Base-by-base conservation (phyloP, 495 filamentous ascomycete genomes). In the Hyaloscypha bicolor region DNA sequence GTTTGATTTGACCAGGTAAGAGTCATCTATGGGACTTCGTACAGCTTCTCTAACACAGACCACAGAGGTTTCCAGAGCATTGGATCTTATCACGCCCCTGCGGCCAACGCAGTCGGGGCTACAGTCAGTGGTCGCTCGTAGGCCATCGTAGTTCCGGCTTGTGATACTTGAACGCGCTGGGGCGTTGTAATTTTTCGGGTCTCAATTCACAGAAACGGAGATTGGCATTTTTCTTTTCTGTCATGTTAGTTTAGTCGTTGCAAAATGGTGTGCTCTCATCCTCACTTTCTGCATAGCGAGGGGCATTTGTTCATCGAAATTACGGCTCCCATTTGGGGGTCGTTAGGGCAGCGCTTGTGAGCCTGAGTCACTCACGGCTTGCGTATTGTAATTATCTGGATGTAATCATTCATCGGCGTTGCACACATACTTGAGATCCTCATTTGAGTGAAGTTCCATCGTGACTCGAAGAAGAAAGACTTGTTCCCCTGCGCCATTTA, bases 11-110 rank as follows among this genome's bases (percentile, higher is more conserved):
- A 67, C 69, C 12, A 67, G 65, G 73, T 75, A 73, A 33, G 62
- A 64, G 8, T 4, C 11, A 21, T 9, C 29, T 56, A 19, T 14
- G 22, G 12, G 6, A 52, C 21, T 21, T 21, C 8, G 32, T 1
- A 39, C 30, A 33, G 35, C n/a, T 39, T 60, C 21, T 64, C 78
- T 80, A 73, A 79, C 72, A 16, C 51, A 6, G 42, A 65, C 65
- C 65, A 14, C 63, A 91, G 88, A 74, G 89, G 89, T 2, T 92
- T 92, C 76, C 87, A 89, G 76, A 85, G 84, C 60, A 92, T 92
- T 64, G 86, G 88, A 21, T 85, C 85, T 2, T 92, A 85, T 72
- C 89, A 92, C 75, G 73, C 77, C 32, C 55, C 74, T 30, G 22
- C 64, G 62, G 25, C 55, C 16, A 55, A 30, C 39, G 31, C 61